Conservation (phyloP, 176 grass and related monocot species). For the Tillandsia fasciculata region DNA sequence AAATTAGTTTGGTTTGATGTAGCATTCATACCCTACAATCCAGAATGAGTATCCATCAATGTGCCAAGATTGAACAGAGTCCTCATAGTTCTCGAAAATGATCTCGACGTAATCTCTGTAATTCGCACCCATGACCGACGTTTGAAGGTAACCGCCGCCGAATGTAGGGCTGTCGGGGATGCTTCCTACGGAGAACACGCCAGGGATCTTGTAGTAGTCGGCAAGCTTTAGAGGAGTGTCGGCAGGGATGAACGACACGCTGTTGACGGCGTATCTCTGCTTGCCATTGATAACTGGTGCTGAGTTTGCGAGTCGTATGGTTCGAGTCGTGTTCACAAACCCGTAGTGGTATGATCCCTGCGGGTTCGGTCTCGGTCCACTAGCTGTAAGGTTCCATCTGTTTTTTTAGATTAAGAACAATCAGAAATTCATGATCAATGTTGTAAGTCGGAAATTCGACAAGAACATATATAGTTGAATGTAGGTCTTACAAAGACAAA, state of each 20-base stretch:
- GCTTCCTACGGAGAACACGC: slow-evolving; percentile 54
- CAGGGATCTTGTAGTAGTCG: slow-evolving; percentile 83
- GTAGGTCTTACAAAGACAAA: too few relatives aligned
- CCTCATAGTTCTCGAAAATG: slow-evolving; percentile 73
- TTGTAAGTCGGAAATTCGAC: background rate
- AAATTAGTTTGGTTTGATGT: background rate
- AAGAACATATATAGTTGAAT: too few relatives aligned
- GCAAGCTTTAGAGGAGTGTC: slow-evolving; percentile 89
- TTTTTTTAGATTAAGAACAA: background rate
- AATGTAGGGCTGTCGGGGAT: slow-evolving; percentile 37
- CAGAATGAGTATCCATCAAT: slow-evolving; percentile 85
- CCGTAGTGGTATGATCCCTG: slow-evolving; percentile 98
- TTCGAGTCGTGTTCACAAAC: slow-evolving; percentile 35
- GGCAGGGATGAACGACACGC: slow-evolving; percentile 45
- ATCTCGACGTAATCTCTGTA: slow-evolving; percentile 78
- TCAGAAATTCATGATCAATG: background rate
- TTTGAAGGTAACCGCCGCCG: slow-evolving; percentile 44
- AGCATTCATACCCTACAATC: slow-evolving; percentile 61
- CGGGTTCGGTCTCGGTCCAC: slow-evolving; percentile 78
- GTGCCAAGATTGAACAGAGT: slow-evolving; percentile 79
- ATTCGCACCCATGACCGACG: slow-evolving; percentile 63
- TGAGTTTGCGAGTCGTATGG: slow-evolving; percentile 74
- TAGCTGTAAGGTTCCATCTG: slow-evolving; percentile 92
- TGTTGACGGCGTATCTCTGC: slow-evolving; percentile 78
- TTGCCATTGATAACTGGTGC: slow-evolving; percentile 58